A percentile compares a stretch with the other conserved stretches of the same genome.
phyloP scores from a whole-genome alignment of 805 yeast genomes.

The Ogataea salicorniae region DNA sequence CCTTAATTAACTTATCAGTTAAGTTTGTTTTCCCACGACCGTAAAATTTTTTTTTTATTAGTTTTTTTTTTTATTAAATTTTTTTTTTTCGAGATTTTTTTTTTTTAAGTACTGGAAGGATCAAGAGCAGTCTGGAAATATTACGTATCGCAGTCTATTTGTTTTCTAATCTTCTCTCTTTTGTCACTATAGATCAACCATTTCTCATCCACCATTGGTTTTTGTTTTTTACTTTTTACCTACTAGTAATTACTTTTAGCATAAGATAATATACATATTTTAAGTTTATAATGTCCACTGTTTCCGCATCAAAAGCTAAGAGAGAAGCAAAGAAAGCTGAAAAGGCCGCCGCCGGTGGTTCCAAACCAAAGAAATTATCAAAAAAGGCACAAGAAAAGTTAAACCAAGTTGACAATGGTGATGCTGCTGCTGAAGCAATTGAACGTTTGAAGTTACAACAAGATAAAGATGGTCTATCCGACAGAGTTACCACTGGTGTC shows the following conservation, averaged over 20 bases:
- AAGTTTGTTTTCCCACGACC: constrained; percentile 9
- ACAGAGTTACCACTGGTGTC: constrained; percentile 97
- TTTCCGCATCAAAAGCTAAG: constrained; percentile 94
- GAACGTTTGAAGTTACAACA: constrained; percentile 86
- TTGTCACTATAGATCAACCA: background rate
- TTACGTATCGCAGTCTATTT: background rate
- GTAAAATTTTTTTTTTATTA: constrained; percentile 13
- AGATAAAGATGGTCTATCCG: constrained; percentile 91
- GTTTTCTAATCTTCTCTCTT: background rate
- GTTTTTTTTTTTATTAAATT: background rate
- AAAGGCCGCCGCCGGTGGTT: constrained; percentile 78
- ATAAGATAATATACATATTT: too few relatives aligned
- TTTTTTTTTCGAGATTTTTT: constrained; percentile 5
- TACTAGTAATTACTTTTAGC: too few relatives aligned
- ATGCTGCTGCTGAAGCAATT: constrained; percentile 66
- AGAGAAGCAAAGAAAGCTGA: constrained; percentile 96
- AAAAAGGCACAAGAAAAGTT: constrained; percentile 42
- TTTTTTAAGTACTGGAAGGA: background rate
- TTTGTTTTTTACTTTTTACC: too few relatives aligned
- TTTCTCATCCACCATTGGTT: background rate
- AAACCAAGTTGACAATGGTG: constrained; percentile 47
- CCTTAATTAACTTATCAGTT: background rate
- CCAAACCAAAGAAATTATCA: constrained; percentile 58
- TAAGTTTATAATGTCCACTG: constrained; percentile 33
- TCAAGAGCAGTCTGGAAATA: background rate